Evolutionary conservation across 306 rosid species (phyloP).

Genomic region (Psophocarpus tetragonolobus): DNA sequence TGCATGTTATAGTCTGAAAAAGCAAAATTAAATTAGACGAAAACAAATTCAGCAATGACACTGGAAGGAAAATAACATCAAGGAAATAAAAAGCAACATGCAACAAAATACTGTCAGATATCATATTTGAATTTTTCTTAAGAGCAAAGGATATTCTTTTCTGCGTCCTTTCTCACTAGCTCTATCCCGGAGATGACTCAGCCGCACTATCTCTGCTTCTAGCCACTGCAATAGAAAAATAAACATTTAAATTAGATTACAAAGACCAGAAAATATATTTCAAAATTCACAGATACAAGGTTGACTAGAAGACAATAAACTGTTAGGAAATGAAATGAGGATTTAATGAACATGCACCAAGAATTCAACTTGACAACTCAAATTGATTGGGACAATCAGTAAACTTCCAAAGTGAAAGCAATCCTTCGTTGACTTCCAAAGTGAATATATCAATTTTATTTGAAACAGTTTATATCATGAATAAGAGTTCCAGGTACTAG

Average conservation of each 20-base stretch:
- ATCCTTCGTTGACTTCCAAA: background rate
- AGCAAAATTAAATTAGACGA: background rate
- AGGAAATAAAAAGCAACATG: conserved; percentile 7
- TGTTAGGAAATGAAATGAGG: conserved; percentile 1
- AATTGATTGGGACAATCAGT: background rate
- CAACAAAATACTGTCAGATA: conserved; percentile 10
- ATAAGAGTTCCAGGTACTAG: background rate
- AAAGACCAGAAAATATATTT: background rate
- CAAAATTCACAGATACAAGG: conserved; percentile 11
- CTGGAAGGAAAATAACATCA: background rate
- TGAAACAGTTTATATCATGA: background rate
- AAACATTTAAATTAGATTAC: conserved; percentile 28
- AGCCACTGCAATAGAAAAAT: conserved; percentile 72
- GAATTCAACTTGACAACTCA: conserved; percentile 13
- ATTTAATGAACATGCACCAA: conserved; percentile 4
- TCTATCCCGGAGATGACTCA: conserved; percentile 98
- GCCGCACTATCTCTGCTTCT: conserved; percentile 85
- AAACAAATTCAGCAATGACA: background rate
- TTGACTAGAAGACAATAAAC: conserved; percentile 1
- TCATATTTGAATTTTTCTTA: background rate
- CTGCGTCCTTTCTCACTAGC: conserved; percentile 96
- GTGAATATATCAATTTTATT: conserved; percentile 21
- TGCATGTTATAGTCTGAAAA: background rate
- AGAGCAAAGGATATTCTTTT: conserved; percentile 91
- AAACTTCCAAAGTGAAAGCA: conserved; percentile 5